A percentile compares a stretch with the other conserved stretches of the same genome.
Evolutionary conservation across 1,284 basidiomycete genomes (phyloP).

Genomic region (Apiotrichum montevideense): DNA sequence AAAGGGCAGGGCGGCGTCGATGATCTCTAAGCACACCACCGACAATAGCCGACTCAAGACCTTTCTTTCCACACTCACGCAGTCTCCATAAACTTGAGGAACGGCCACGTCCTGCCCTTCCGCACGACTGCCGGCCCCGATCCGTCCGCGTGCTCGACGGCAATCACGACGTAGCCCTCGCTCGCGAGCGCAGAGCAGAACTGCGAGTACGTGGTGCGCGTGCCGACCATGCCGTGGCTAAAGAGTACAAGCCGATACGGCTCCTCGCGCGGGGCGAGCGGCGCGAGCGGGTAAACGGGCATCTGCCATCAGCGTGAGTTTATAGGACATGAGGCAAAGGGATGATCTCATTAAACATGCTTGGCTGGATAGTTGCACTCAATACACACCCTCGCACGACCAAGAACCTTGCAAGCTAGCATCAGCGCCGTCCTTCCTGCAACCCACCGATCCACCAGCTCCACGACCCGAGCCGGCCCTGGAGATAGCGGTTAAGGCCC

Average conservation of each 20-base stretch:
- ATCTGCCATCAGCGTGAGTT: not conserved
- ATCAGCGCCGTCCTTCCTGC: too few species aligned
- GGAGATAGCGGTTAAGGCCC: not conserved
- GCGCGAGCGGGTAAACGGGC: not conserved
- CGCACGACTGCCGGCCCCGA: constrained; percentile 53
- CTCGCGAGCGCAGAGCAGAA: constrained; percentile 63
- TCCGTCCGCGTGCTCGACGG: constrained; percentile 71
- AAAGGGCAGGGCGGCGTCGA: not conserved
- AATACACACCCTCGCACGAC: not conserved
- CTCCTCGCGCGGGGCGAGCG: not conserved
- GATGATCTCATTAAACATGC: not conserved
- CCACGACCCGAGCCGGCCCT: not conserved
- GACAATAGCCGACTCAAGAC: too few species aligned
- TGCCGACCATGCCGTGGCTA: constrained; percentile 74
- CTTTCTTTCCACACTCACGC: constrained; percentile 46
- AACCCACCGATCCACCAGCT: not conserved
- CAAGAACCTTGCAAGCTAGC: not conserved
- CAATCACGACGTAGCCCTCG: constrained; percentile 66
- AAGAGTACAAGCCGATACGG: constrained; percentile 68
- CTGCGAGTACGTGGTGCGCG: constrained; percentile 61
- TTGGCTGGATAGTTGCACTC: not conserved
- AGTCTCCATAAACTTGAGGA: constrained; percentile 52
- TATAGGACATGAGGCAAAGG: too few species aligned
- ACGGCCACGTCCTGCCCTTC: constrained; percentile 1
- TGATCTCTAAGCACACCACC: too few species aligned